A percentile compares a stretch with the other conserved stretches of the same genome.
phyloP scores from a whole-genome alignment of 2,329 filamentous ascomycete species.

The Colletotrichum caudatum region DNA sequence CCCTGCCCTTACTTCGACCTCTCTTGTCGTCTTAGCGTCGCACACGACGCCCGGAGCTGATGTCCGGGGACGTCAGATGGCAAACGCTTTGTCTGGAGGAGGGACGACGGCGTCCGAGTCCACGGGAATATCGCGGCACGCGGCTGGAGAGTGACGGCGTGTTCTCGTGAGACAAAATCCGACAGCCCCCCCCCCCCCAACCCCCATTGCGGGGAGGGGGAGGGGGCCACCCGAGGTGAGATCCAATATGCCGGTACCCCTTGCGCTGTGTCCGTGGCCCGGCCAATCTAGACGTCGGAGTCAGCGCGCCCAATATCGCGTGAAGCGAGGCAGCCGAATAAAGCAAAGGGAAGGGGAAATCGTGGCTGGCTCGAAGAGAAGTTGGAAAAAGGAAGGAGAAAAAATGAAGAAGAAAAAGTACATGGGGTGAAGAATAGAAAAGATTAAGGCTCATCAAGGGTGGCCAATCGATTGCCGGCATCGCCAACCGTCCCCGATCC shows the following conservation, averaged over 20 bases:
- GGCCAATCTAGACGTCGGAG: background rate
- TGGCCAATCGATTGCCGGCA: background rate
- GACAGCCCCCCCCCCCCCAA: too few relatives aligned
- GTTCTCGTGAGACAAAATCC: constrained; percentile 1
- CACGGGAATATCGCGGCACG: constrained; percentile 29
- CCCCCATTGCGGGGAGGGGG: background rate
- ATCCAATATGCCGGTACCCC: background rate
- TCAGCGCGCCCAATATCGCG: constrained; percentile 3
- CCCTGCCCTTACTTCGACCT: background rate
- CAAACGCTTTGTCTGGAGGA: background rate
- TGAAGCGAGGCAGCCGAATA: background rate
- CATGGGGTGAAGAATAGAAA: constrained; percentile 1
- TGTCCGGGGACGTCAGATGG: constrained; percentile 17
- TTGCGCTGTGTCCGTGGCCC: background rate
- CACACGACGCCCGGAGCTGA: background rate
- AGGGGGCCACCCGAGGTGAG: background rate
- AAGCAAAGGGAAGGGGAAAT: background rate
- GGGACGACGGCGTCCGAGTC: background rate
- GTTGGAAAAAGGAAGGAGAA: background rate
- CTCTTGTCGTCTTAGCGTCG: constrained; percentile 10
- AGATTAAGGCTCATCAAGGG: constrained; percentile 11
- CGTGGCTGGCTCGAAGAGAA: background rate
- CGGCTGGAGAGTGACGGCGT: constrained; percentile 4
- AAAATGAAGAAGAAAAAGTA: too few relatives aligned
- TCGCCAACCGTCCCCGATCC: background rate